phyloP scores from a whole-genome alignment of 179 eudicot species.

The Heliamphora pulchella region DNA sequence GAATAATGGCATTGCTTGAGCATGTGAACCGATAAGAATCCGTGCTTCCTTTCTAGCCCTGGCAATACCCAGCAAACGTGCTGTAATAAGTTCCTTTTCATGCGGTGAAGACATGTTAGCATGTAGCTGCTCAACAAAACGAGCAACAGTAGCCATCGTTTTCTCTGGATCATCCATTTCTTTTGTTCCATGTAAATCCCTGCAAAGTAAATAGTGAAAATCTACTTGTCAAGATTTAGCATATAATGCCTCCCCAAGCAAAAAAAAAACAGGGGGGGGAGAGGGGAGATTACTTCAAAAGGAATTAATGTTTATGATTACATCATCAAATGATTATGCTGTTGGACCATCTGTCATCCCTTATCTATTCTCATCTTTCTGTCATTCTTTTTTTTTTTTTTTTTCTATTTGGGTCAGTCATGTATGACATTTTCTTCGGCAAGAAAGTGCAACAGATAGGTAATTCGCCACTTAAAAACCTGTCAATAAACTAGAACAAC shows the following conservation, averaged over 20 bases:
- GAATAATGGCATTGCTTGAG: conserved; percentile 74
- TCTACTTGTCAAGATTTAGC: background rate
- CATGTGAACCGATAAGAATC: conserved; percentile 63
- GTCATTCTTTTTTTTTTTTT: background rate
- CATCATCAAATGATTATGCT: background rate
- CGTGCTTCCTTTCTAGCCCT: conserved; percentile 55
- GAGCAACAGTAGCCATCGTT: conserved; percentile 55
- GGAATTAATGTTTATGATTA: background rate
- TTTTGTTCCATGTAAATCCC: conserved; percentile 45
- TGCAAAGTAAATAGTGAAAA: conserved; percentile 23
- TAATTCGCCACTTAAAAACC: background rate
- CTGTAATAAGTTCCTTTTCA: conserved; percentile 61
- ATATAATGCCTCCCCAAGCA: background rate
- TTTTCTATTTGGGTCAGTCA: background rate
- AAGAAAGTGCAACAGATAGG: background rate
- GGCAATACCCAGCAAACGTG: conserved; percentile 51
- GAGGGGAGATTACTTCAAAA: too few species aligned
- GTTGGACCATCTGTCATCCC: background rate
- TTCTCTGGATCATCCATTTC: conserved; percentile 56
- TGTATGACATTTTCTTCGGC: background rate
- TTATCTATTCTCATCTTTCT: background rate
- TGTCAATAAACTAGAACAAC: background rate
- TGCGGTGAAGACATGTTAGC: conserved; percentile 46
- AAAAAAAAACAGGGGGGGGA: background rate
- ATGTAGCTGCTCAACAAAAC: conserved; percentile 59